These are phyloP conservation scores for Plasmodium relictum DNA, from an alignment of 169 alveolate species.

Conservation along the genomic window DNA sequence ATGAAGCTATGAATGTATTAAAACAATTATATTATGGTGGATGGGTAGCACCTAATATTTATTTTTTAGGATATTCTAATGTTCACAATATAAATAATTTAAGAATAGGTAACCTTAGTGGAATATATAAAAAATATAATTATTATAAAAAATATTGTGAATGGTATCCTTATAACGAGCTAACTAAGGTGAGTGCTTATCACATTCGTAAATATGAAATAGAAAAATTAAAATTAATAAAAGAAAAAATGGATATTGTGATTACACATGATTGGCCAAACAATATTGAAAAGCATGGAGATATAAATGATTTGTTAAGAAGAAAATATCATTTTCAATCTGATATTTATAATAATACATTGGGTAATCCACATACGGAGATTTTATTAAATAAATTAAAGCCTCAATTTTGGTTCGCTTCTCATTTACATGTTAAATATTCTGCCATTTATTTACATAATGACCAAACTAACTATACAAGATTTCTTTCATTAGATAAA, in stretches of 20 bases:
- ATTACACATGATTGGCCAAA: constrained; percentile 98
- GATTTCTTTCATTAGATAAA: constrained; percentile 48
- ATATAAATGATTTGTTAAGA: constrained; percentile 84
- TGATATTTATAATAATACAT: constrained; percentile 40
- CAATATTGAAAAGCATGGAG: constrained; percentile 90
- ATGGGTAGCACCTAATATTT: constrained; percentile 98
- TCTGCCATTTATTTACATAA: constrained; percentile 81
- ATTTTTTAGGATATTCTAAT: constrained; percentile 96
- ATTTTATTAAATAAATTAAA: constrained; percentile 78
- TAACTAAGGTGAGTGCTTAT: constrained; percentile 91
- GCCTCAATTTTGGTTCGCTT: constrained; percentile 85
- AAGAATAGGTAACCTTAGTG: constrained; percentile 96
- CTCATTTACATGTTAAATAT: constrained; percentile 83
- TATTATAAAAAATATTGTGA: constrained; percentile 91
- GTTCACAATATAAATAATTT: constrained; percentile 91
- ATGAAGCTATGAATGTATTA: constrained; percentile 96
- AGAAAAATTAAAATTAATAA: constrained; percentile 86
- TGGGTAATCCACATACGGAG: constrained; percentile 85
- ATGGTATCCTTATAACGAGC: constrained; percentile 89
- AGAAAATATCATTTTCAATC: constrained; percentile 86
- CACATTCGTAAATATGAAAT: constrained; percentile 94
- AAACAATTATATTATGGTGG: constrained; percentile 97
- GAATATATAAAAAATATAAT: constrained; percentile 91
- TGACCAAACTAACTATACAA: constrained; percentile 53
- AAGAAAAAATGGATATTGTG: constrained; percentile 91